These are phyloP conservation scores for Cryptosporidium andersoni DNA, from an alignment of 169 alveolate species.

Conservation along the genomic window DNA sequence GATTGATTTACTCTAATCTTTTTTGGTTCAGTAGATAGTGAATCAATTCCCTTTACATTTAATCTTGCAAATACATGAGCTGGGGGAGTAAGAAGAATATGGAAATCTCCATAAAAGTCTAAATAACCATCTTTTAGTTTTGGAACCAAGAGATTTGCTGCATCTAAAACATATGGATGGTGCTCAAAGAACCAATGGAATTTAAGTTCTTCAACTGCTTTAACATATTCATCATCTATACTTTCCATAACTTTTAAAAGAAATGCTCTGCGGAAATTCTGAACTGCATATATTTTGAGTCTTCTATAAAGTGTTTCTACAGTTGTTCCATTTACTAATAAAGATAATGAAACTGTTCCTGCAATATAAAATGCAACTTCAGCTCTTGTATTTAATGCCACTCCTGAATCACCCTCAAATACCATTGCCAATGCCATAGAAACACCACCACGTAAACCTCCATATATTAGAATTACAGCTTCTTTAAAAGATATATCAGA, in stretches of 20 bases:
- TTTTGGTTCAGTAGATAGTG: background rate
- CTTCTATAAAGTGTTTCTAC: slow-evolving; percentile 83
- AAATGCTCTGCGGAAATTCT: slow-evolving; percentile 85
- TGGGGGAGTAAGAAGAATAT: slow-evolving; percentile 64
- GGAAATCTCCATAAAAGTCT: slow-evolving; percentile 62
- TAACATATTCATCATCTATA: slow-evolving; percentile 67
- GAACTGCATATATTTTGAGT: slow-evolving; percentile 86
- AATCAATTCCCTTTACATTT: slow-evolving; percentile 60
- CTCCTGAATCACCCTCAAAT: slow-evolving; percentile 84
- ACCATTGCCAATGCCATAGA: slow-evolving; percentile 89
- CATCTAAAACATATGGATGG: slow-evolving; percentile 63
- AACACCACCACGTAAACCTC: slow-evolving; percentile 93
- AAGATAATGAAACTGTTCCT: slow-evolving; percentile 89
- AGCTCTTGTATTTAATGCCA: slow-evolving; percentile 79
- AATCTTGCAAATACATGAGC: slow-evolving; percentile 71
- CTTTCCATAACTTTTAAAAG: slow-evolving; percentile 85
- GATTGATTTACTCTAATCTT: slow-evolving; percentile 5
- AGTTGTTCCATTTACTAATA: slow-evolving; percentile 88
- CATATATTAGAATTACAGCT: slow-evolving; percentile 85
- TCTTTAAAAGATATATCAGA: slow-evolving; percentile 72
- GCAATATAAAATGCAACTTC: slow-evolving; percentile 87
- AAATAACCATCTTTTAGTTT: slow-evolving; percentile 55
- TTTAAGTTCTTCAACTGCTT: slow-evolving; percentile 67
- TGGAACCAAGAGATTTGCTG: slow-evolving; percentile 59
- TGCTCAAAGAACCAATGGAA: slow-evolving; percentile 67